Evolutionary conservation across 306 rosid species (phyloP).

Genomic region (Geum urbanum): DNA sequence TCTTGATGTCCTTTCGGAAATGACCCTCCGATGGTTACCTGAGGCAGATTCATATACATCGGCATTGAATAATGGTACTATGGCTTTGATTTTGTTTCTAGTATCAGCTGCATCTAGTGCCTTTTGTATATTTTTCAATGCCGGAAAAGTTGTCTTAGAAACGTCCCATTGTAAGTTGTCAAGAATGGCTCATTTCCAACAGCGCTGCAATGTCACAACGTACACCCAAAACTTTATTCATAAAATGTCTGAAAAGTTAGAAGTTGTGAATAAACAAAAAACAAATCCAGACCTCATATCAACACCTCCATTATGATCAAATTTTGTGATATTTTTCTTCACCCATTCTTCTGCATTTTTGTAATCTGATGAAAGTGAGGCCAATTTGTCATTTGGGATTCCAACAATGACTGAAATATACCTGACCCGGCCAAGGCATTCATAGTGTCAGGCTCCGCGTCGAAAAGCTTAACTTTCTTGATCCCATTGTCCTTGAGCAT

Average conservation of each 20-base stretch:
- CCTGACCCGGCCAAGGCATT: slow-evolving; percentile 49
- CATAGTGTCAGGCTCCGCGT: slow-evolving; percentile 55
- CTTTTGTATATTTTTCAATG: slow-evolving; percentile 61
- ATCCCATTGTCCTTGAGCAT: slow-evolving; percentile 66
- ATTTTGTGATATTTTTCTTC: slow-evolving; percentile 48
- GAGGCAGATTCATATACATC: slow-evolving; percentile 61
- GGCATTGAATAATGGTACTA: slow-evolving; percentile 59
- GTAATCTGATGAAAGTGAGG: slow-evolving; percentile 17
- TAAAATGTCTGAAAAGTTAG: no score
- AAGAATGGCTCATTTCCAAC: slow-evolving; percentile 87
- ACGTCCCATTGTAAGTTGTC: slow-evolving; percentile 48
- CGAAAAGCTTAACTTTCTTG: slow-evolving; percentile 64
- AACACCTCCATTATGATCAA: slow-evolving; percentile 40
- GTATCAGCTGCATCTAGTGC: slow-evolving; percentile 56
- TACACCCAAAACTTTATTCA: not conserved
- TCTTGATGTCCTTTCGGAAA: slow-evolving; percentile 42
- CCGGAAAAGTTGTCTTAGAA: slow-evolving; percentile 40
- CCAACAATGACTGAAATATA: slow-evolving; percentile 70
- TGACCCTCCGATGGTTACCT: slow-evolving; percentile 57
- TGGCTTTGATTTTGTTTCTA: slow-evolving; percentile 51
- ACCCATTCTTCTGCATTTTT: slow-evolving; percentile 53
- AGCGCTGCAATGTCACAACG: slow-evolving; percentile 29
- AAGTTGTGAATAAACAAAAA: not conserved
- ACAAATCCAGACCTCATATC: slow-evolving; percentile 42
- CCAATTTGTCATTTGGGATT: slow-evolving; percentile 58